Base-by-base conservation (phyloP, 2,329 filamentous ascomycete species). In the Aspergillus sp. region DNA sequence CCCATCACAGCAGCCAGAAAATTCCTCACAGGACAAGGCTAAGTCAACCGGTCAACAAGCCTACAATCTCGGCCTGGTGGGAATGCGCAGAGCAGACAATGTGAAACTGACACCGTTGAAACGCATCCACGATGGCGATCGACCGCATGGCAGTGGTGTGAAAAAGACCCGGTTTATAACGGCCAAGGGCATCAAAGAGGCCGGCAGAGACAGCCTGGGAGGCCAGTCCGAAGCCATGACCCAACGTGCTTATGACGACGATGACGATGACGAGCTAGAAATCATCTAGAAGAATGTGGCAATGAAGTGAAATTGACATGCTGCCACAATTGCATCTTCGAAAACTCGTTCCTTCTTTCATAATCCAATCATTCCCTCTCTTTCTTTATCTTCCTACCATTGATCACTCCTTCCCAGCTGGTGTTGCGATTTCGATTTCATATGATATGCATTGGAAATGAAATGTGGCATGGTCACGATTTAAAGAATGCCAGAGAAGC, bases 161-260 rank as follows among this genome's bases (percentile, higher is more conserved):
- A 69, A 91, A 77, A 91, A 91, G 81, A 92, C 90, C 54, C 82
- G 90, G n/a, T 92, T 93, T 70, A 84, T 92, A 46, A 91, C 90
- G 26, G 86, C 87, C 47, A 90, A 88, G 72, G 90, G 90, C 0
- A 92, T 93, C 62, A 84, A 87, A 56, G 89, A 91, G 74, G 90
- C 90, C 4, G 90, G 90, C 1, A 81, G 89, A 60, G 90, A 92
- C 69, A 92, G 89, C 69, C 71, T 92, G 2, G 87, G 87, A 10
- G 79, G 75, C 5, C 65, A 66, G 22, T 62, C 67, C n/a, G 83
- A 84, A 54, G 79, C 49, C 65, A 67, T 49, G 64, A 61, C 60
- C 54, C 63, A 54, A 52, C 57, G 56, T 56, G 79, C 82, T 60
- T 80, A 83, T 64, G 81, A 84, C 54, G 79, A 79, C 58, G 85